Percentiles rank a stretch among this genome's conserved stretches.
phyloP scores from a whole-genome alignment of 129 eudicot genomes.

The Escallonia rubra region DNA sequence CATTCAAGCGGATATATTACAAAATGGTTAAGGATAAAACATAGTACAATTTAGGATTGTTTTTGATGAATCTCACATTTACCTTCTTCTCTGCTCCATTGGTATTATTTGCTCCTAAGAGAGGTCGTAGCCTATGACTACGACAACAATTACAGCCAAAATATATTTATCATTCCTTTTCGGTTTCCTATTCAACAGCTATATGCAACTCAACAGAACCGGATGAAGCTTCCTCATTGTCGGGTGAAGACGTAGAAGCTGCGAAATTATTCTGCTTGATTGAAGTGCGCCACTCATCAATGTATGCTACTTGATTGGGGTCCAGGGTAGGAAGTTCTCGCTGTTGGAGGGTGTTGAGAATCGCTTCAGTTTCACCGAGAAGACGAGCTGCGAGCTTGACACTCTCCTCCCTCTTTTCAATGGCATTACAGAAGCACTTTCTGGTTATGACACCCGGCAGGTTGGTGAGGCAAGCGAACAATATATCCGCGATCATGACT shows the following conservation, averaged over 20 bases:
- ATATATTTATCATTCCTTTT: too few relatives aligned
- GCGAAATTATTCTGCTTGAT: constrained; percentile 4
- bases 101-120: too few relatives aligned
- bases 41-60: too few relatives aligned
- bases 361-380: constrained; percentile 52
- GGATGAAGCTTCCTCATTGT: background rate
- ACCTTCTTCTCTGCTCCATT: too few relatives aligned
- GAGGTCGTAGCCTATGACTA: too few relatives aligned
- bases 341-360: constrained; percentile 36
- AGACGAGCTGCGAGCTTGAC: constrained; percentile 50
- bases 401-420: constrained; percentile 53
- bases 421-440: constrained; percentile 46
- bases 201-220: background rate
- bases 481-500: too few relatives aligned
- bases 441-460: constrained; percentile 41
- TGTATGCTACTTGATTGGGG: constrained; percentile 38
- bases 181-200: background rate
- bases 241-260: background rate
- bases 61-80: too few relatives aligned
- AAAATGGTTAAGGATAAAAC: too few relatives aligned
- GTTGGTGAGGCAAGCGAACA: background rate
- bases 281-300: constrained; percentile 46
- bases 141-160: too few relatives aligned
- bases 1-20: too few relatives aligned
- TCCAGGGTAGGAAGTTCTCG: constrained; percentile 27